Base-by-base conservation (phyloP, 192 early-diverging fungal genomes). In the Backusella parvicylindrica region DNA sequence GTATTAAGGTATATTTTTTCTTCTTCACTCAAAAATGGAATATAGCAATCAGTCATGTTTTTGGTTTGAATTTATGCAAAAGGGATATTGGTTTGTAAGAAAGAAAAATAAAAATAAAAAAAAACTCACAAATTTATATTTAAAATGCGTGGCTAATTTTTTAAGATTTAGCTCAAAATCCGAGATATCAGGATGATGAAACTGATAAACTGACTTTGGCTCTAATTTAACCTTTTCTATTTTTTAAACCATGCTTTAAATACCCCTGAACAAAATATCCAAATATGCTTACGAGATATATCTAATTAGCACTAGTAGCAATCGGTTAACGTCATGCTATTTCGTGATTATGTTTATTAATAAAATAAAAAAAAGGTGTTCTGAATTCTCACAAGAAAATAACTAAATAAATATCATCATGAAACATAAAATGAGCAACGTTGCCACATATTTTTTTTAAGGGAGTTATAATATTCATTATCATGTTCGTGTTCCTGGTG, bases 11-110 rank as follows among this genome's bases (percentile, higher is more conserved):
- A 70, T 43, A 41, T 28, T 47, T 47, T 38, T 70, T 70, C 68
- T 47, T 70, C 68, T 70, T 70, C 68, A 15, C 68, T 70, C 23
- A 70, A 31, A 28, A 38, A 70, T 30, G 68, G 68, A 6, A 70
- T 28, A 30, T 70, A 41, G 2, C 53, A 60, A 60, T 60, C 53
- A 4, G 53, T 13, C 53, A 60, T 60, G 40, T 3, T 6, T 36
- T 3, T 50, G 5, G n/a, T 21, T 26, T 56, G 23, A 2, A 26
- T 23, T 56, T 56, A 56, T 26, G 50, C 23, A 56, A 56, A 26
- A 56, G 50, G 12, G 11, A 26, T 23, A 26, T 21, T 2, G 23
- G 23, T 56, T 56, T 18, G n/a, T 47, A n/a, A n/a, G 43, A 47
- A 41, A 16, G 16, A 56, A 56, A 56, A 2, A 28, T 1, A 50